Base-by-base conservation (phyloP, 1,139 yeast species). In the Nakaseomyces nivariensis region DNA sequence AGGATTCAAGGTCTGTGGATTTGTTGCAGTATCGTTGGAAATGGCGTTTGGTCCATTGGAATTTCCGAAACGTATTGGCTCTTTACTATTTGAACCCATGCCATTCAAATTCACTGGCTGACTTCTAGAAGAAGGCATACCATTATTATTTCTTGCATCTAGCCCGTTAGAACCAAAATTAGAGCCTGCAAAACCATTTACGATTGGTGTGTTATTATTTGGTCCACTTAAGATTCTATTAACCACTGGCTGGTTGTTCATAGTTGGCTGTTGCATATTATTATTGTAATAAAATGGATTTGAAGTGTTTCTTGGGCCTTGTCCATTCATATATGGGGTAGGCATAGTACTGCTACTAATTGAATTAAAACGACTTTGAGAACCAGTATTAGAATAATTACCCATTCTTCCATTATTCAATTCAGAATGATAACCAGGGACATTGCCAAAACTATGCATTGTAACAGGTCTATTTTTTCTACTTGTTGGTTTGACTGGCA, bases 391-490 rank as follows among this genome's bases (percentile, higher is more conserved):
- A 4, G 57, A 49, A 44, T 38, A 37, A 7, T 43, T 34, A 37
- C 31, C 46, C 34, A 42, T 41, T 45, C 48, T 49, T 9, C 56
- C 54, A 24, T 52, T 49, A 43, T 52, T 51, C 33, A 53, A 54
- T 31, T 51, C 49, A 27, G 53, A 44, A 13, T 54, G 56, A 17
- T 58, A 49, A 44, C 62, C 63, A 0, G 67, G 63, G 1, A 67
- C 66, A 48, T 61, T 58, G 17, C 66, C 64, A 31, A 64, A 44
- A 22, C 49, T 54, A 25, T 63, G 59, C 60, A 60, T 55, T 43
- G 60, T 56, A 43, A 64, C 61, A 27, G 53, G 54, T 52, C 67
- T 62, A 43, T 64, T 64, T 47, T 64, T 64, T 49, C 68, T 60
- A 50, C 65, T 63, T 1, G 67, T 62, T 25, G 66, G 60, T 48